Conservation (phyloP, 2,329 filamentous ascomycete species). For the Diaporthe aspalathi region DNA sequence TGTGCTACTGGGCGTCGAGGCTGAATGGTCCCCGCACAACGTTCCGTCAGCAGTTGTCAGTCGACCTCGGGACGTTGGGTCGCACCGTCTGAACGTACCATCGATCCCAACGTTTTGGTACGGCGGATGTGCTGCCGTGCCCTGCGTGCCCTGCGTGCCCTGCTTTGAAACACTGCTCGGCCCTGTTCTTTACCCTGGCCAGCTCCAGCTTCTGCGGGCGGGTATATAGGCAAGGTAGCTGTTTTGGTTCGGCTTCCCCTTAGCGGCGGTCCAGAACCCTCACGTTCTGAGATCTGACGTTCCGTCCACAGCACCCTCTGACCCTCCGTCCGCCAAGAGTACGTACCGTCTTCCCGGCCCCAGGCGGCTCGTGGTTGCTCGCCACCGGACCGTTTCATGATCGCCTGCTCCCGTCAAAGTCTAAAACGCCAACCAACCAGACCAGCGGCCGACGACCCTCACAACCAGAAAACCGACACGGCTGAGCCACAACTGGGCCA, state of each 20-base stretch:
- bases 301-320: too few relatives aligned
- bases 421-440: background rate
- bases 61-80: background rate
- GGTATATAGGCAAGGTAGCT: too few relatives aligned
- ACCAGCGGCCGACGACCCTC: background rate
- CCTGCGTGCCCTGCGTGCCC: too few relatives aligned
- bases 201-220: background rate
- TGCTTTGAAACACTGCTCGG: background rate
- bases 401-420: slow-evolving; percentile 15
- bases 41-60: too few relatives aligned
- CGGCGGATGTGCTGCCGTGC: background rate
- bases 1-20: background rate
- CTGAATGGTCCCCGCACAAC: too few relatives aligned
- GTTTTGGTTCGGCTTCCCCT: background rate
- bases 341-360: background rate
- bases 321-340: slow-evolving; percentile 18
- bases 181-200: slow-evolving; percentile 12
- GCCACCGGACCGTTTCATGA: slow-evolving; percentile 24
- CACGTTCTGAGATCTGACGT: too few relatives aligned
- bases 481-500: slow-evolving; percentile 8
- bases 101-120: background rate
- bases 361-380: background rate
- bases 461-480: background rate
- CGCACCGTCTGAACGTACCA: slow-evolving; percentile 13
- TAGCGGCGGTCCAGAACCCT: too few relatives aligned